These are phyloP conservation scores for Mortierella sp. DNA, from an alignment of 371 early-diverging fungal species.

Conservation along the genomic window DNA sequence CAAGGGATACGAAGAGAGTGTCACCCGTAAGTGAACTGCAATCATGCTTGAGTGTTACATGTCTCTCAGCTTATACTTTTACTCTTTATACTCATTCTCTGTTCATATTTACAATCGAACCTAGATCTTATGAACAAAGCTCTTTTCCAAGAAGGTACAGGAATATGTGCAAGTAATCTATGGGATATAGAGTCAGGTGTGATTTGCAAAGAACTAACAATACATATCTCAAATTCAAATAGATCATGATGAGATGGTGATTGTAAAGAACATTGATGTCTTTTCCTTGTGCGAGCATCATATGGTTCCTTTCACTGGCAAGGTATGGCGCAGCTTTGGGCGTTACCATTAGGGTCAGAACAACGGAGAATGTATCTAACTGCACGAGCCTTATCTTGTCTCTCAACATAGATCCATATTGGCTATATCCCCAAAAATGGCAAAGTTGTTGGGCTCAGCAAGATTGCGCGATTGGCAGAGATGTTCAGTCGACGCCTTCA, in stretches of 20 bases:
- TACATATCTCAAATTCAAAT: neutral
- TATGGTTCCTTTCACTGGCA: constrained; percentile 97
- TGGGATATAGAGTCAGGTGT: neutral
- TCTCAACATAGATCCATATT: constrained; percentile 78
- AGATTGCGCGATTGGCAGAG: constrained; percentile 97
- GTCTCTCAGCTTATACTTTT: neutral
- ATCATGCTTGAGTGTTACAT: neutral
- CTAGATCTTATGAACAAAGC: constrained; percentile 92
- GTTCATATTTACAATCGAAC: neutral
- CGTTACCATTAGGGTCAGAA: neutral
- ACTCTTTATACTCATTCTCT: neutral
- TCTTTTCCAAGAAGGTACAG: constrained; percentile 93
- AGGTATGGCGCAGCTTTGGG: constrained; percentile 62
- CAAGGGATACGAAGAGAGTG: constrained; percentile 94
- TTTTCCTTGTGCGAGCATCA: constrained; percentile 99
- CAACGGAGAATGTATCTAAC: neutral
- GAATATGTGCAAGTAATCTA: neutral
- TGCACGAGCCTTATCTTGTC: neutral
- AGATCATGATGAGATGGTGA: constrained; percentile 99
- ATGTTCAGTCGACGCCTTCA: constrained; percentile 97
- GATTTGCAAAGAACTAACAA: neutral
- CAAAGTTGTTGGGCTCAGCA: constrained; percentile 95
- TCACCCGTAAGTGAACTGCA: constrained; percentile 69
- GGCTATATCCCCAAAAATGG: constrained; percentile 95
- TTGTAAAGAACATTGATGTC: constrained; percentile 95